These are phyloP conservation scores for Parafenestella ontariensis DNA, from an alignment of 2,329 filamentous ascomycete species.

Conservation along the genomic window DNA sequence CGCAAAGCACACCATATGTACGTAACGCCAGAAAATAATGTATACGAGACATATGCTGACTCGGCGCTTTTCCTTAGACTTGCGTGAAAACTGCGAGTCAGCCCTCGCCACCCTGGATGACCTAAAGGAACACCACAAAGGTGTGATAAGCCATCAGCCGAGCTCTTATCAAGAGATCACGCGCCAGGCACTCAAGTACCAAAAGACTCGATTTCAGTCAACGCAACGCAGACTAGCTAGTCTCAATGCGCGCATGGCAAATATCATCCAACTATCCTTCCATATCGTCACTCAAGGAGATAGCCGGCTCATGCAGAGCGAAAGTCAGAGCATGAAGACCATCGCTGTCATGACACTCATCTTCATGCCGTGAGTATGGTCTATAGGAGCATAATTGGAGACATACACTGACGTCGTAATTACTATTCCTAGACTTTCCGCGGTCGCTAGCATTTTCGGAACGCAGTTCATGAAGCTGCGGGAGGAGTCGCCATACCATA, in stretches of 20 bases:
- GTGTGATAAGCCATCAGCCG: constrained; percentile 3
- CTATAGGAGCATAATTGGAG: neutral
- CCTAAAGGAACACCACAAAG: constrained; percentile 29
- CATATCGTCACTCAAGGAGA: constrained; percentile 51
- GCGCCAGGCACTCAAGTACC: constrained; percentile 36
- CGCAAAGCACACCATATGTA: constrained; percentile 48
- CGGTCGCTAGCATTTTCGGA: constrained; percentile 37
- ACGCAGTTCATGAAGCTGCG: constrained; percentile 37
- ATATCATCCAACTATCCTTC: constrained; percentile 50
- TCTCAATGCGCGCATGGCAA: constrained; percentile 47
- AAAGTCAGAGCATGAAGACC: constrained; percentile 55
- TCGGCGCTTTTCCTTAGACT: too few relatives aligned
- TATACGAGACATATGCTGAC: neutral
- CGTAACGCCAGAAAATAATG: neutral
- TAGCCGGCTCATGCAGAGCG: constrained; percentile 45
- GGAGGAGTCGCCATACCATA: constrained; percentile 24
- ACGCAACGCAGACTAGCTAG: constrained; percentile 44
- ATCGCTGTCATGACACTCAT: constrained; percentile 54
- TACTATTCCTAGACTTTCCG: neutral
- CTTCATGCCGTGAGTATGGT: constrained; percentile 46
- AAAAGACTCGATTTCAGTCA: constrained; percentile 41
- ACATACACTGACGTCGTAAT: neutral
- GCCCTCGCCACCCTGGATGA: constrained; percentile 35
- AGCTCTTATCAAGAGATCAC: constrained; percentile 15
- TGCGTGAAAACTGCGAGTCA: constrained; percentile 46